Base-by-base conservation (phyloP, 352 stramenopile species). In the Thalassiosira oceanica region DNA sequence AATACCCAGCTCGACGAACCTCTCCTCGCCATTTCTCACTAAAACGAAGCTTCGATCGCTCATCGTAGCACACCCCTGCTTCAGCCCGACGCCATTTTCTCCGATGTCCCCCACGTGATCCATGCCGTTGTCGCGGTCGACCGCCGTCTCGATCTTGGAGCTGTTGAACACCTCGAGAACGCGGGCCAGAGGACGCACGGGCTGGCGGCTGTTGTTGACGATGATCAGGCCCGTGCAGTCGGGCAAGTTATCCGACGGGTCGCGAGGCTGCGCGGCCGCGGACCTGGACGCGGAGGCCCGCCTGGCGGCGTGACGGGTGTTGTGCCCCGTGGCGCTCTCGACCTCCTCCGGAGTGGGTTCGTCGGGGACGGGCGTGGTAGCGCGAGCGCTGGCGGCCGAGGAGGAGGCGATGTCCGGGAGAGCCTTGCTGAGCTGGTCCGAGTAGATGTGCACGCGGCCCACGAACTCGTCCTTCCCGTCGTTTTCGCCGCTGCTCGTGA, bases 81-180 rank as follows among this genome's bases (percentile, higher is more conserved):
- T 86, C 28, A 81, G 53, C 15, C 77, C 77, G 15, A 86, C 66
- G 15, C 77, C 77, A 57, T 86, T 86, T 54, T 86, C 77, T 10
- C 77, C 77, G 57, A 86, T 84, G 41, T 69, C 46, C 2, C n/a
- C 28, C n/a, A n/a, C n/a, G n/a, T n/a, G n/a, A n/a, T n/a, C n/a
- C n/a, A n/a, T n/a, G n/a, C n/a, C n/a, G n/a, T n/a, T n/a, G n/a
- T n/a, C n/a, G n/a, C n/a, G n/a, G n/a, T n/a, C n/a, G 13, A 37
- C 28, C 11, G 48, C 60, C 23, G 60, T 61, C 45, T 53, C 5
- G 3, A 37, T 54, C 42, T 86, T 86, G 6, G 53, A 70, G 2
- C 62, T 79, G 21, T 65, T 66, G 42, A 74, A 86, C 1, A 86
- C 58, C 51, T 78, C 60, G 16, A 86, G 42, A 4, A 83, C 61